A percentile compares a stretch with the other conserved stretches of the same genome.
Evolutionary conservation across 352 stramenopile species (phyloP).

Genomic region (Thalassiosira livingstoniorum): DNA sequence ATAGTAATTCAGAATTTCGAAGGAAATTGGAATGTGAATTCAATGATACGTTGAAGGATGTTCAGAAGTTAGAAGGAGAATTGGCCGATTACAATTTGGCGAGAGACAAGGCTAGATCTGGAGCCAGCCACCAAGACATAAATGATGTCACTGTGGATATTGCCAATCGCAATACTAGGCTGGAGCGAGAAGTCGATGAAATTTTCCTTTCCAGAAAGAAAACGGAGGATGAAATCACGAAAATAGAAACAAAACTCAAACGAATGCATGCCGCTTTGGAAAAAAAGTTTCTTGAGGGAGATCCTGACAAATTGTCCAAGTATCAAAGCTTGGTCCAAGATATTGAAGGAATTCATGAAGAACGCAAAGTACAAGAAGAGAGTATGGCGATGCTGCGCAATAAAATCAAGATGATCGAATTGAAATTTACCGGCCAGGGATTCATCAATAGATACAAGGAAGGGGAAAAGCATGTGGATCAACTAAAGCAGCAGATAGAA

Average conservation of each 20-base stretch:
- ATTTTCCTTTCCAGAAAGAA: slow-evolving; percentile 47
- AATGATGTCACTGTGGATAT: slow-evolving; percentile 15
- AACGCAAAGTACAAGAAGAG: slow-evolving; percentile 34
- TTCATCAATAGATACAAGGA: slow-evolving; percentile 7
- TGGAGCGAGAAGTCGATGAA: slow-evolving; percentile 55
- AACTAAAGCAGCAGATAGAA: slow-evolving; percentile 30
- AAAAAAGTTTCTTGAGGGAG: slow-evolving; percentile 6
- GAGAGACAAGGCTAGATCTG: slow-evolving; percentile 33
- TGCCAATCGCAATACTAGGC: slow-evolving; percentile 26
- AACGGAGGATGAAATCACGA: slow-evolving; percentile 37
- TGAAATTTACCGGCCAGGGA: background rate
- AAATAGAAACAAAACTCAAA: slow-evolving; percentile 31
- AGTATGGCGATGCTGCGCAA: slow-evolving; percentile 29
- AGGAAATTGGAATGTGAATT: slow-evolving; percentile 29
- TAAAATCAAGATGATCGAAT: slow-evolving; percentile 41
- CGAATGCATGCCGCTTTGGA: slow-evolving; percentile 23
- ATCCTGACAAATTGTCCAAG: slow-evolving; percentile 28
- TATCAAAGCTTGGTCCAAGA: slow-evolving; percentile 17
- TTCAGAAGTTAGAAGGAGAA: slow-evolving; percentile 35
- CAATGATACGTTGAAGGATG: slow-evolving; percentile 18
- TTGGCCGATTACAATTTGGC: slow-evolving; percentile 51
- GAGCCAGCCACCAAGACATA: slow-evolving; percentile 28
- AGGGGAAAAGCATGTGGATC: slow-evolving; percentile 26
- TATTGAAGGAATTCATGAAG: slow-evolving; percentile 22
- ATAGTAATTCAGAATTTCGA: slow-evolving; percentile 27